A percentile compares a stretch with the other conserved stretches of the same genome.
phyloP scores from a whole-genome alignment of 768 basidiomycete genomes.

The Psilocybe cubensis region DNA sequence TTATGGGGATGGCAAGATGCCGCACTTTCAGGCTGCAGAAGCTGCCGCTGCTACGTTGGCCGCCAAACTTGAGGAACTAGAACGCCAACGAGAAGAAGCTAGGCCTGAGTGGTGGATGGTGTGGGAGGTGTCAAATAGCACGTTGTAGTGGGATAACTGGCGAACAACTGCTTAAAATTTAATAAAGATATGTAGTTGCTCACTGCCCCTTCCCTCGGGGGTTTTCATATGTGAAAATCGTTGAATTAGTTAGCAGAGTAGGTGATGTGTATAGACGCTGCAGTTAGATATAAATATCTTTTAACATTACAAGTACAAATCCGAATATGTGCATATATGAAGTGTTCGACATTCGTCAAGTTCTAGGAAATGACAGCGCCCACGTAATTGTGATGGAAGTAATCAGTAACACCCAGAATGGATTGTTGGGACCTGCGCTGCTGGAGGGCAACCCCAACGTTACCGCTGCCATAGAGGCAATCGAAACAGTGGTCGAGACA shows the following conservation, averaged over 20 bases:
- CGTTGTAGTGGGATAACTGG: neutral
- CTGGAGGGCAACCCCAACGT: slow-evolving; percentile 71
- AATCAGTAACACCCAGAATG: neutral
- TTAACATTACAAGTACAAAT: slow-evolving; percentile 11
- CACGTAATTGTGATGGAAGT: slow-evolving; percentile 3
- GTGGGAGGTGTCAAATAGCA: neutral
- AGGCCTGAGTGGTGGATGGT: slow-evolving; percentile 17
- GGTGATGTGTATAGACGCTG: neutral
- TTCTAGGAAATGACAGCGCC: slow-evolving; percentile 1
- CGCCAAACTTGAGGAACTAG: slow-evolving; percentile 15
- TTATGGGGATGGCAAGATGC: slow-evolving; percentile 5
- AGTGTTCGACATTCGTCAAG: neutral
- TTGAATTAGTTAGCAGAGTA: too few relatives aligned
- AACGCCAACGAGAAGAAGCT: slow-evolving; percentile 9
- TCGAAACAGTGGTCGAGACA: slow-evolving; percentile 57
- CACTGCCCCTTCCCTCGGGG: too few relatives aligned
- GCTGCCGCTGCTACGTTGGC: slow-evolving; percentile 10
- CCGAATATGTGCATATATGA: neutral
- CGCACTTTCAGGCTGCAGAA: slow-evolving; percentile 5
- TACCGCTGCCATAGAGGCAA: slow-evolving; percentile 45
- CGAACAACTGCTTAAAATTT: too few relatives aligned
- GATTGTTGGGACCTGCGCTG: neutral
- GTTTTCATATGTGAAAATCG: neutral
- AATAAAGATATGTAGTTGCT: neutral
- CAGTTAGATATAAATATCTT: slow-evolving; percentile 1